Conservation (phyloP, 192 early-diverging fungal genomes). For the Jimgerdemannia lactiflua region DNA sequence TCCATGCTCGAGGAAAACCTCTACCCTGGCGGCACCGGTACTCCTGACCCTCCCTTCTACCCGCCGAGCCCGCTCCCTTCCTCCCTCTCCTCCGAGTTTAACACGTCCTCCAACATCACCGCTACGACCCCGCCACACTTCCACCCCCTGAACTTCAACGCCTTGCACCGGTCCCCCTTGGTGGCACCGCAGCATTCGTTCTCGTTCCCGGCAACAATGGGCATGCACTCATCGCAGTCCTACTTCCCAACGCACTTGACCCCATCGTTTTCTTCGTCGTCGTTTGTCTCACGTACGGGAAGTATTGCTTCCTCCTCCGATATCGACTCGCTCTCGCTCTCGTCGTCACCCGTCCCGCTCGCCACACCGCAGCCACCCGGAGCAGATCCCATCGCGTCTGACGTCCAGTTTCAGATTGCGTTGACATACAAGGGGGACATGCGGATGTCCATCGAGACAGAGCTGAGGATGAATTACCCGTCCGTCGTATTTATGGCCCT, state of each 20-base stretch:
- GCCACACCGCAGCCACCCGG: not conserved
- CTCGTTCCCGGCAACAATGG: slow-evolving; percentile 1
- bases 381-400: slow-evolving; percentile 28
- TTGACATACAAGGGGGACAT: slow-evolving; percentile 75
- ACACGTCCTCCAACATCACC: not conserved
- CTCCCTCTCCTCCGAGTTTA: not conserved
- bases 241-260: not conserved
- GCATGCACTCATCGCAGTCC: not conserved
- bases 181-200: slow-evolving; percentile 37
- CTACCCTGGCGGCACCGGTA: not conserved
- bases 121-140: slow-evolving; percentile 12
- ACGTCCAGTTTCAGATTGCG: slow-evolving; percentile 62
- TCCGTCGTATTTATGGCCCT: slow-evolving; percentile 69
- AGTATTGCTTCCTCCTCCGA: not conserved
- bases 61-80: not conserved
- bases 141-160: slow-evolving; percentile 23
- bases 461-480: slow-evolving; percentile 75
- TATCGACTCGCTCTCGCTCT: not conserved
- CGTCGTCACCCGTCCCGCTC: not conserved
- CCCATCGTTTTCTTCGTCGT: slow-evolving; percentile 1
- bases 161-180: slow-evolving; percentile 32
- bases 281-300: not conserved
- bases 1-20: not conserved
- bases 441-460: slow-evolving; percentile 63
- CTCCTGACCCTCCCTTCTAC: not conserved